Evolutionary conservation across 495 filamentous ascomycete species (phyloP).

Genomic region (Lasiosphaeria hispida): DNA sequence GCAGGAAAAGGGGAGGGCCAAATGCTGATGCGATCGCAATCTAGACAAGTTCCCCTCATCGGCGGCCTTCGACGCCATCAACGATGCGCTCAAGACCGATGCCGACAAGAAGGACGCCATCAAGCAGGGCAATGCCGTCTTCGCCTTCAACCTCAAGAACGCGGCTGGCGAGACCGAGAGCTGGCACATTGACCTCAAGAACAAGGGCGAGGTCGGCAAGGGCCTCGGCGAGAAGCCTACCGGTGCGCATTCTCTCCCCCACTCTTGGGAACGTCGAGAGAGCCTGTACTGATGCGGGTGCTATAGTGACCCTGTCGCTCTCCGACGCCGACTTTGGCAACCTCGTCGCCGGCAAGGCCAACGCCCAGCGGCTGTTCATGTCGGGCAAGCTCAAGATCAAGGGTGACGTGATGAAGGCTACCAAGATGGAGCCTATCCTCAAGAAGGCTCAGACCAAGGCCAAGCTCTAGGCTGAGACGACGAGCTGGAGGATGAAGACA

Average conservation of each 20-base stretch:
- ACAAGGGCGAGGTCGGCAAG: constrained; percentile 77
- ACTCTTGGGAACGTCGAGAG: neutral
- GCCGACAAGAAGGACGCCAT: constrained; percentile 83
- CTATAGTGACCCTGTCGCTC: constrained; percentile 74
- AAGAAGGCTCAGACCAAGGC: constrained; percentile 83
- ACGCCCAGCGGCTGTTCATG: constrained; percentile 96
- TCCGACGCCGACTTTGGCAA: constrained; percentile 82
- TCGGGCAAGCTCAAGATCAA: constrained; percentile 94
- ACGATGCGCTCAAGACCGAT: constrained; percentile 64
- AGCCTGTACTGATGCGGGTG: neutral
- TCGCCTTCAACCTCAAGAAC: constrained; percentile 93
- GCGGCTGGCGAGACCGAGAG: constrained; percentile 67
- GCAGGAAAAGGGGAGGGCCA: neutral
- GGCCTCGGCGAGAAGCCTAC: constrained; percentile 77
- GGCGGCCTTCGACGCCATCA: constrained; percentile 85
- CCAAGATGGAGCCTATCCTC: constrained; percentile 90
- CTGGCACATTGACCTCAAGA: constrained; percentile 96
- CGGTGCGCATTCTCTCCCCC: constrained; percentile 53
- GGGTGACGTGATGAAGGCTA: constrained; percentile 98
- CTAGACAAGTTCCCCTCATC: constrained; percentile 88
- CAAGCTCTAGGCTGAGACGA: constrained; percentile 62
- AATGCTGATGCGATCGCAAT: neutral
- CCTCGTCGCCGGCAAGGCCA: constrained; percentile 83
- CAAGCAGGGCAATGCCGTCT: constrained; percentile 81
- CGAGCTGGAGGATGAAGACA: neutral